Evolutionary conservation across 75 land plant species (phyloP).

Genomic region (Pinus taeda): DNA sequence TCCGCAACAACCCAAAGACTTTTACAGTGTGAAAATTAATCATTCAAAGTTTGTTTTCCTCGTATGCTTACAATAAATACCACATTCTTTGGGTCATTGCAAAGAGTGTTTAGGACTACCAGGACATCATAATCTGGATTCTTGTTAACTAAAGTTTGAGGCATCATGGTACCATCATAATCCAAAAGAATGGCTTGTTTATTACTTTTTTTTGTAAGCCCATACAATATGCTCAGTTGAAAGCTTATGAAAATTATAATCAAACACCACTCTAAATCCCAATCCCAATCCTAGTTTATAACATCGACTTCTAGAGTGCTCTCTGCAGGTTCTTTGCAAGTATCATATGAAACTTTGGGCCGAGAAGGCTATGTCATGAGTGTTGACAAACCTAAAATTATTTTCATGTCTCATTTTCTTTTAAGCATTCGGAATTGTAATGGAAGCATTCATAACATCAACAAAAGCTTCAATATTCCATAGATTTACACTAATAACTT

Average conservation of each 20-base stretch:
- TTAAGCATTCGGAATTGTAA: conserved; percentile 53
- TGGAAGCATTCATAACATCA: conserved; percentile 62
- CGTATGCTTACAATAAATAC: too few species aligned
- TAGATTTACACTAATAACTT: conserved; percentile 77
- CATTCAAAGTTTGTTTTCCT: too few species aligned
- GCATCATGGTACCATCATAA: background rate
- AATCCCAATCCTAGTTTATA: conserved; percentile 85
- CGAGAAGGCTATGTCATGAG: conserved; percentile 81
- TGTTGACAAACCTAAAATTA: conserved; percentile 73
- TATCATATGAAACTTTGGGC: conserved; percentile 53
- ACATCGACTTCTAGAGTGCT: conserved; percentile 48
- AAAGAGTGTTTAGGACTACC: conserved; percentile 49
- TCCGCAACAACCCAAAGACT: too few species aligned
- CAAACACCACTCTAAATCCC: conserved; percentile 68
- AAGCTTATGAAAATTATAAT: conserved; percentile 70
- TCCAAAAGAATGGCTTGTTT: conserved; percentile 61
- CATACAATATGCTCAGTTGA: conserved; percentile 63
- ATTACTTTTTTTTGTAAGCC: conserved; percentile 54
- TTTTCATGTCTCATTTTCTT: conserved; percentile 59
- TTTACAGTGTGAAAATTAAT: too few species aligned
- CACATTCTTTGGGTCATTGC: conserved; percentile 28
- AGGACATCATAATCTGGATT: conserved; percentile 54
- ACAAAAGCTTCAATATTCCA: conserved; percentile 90
- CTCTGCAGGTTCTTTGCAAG: conserved; percentile 65
- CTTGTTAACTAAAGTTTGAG: conserved; percentile 17